These are phyloP conservation scores for Leccinum pseudoinsigne DNA, from an alignment of 1,284 basidiomycete genomes.

Conservation along the genomic window DNA sequence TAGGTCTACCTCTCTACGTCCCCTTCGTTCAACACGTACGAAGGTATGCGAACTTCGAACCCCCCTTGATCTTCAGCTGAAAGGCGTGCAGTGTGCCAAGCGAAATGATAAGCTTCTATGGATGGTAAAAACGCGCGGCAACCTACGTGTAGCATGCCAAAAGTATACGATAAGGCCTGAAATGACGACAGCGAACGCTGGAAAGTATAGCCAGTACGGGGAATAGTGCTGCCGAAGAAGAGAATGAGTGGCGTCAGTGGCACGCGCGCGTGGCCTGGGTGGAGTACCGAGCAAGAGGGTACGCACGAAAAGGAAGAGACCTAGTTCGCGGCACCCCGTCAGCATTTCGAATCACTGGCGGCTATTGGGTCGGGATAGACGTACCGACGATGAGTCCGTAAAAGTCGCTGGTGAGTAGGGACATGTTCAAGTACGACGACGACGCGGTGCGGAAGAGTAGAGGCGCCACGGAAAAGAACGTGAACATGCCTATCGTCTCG, in stretches of 20 bases:
- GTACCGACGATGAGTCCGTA: slow-evolving; percentile 80
- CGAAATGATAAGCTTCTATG: slow-evolving; percentile 3
- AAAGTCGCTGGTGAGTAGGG: slow-evolving; percentile 83
- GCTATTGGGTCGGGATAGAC: slow-evolving; percentile 19
- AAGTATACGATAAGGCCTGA: slow-evolving; percentile 76
- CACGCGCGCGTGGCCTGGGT: background rate
- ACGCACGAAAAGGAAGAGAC: slow-evolving; percentile 66
- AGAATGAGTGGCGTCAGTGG: background rate
- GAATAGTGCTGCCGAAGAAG: slow-evolving; percentile 57
- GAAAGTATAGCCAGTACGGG: slow-evolving; percentile 84
- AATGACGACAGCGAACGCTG: slow-evolving; percentile 68
- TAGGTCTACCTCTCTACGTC: slow-evolving; percentile 17
- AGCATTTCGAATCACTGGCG: background rate
- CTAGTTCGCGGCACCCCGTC: slow-evolving; percentile 30
- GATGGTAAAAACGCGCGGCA: background rate
- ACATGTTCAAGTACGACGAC: slow-evolving; percentile 81
- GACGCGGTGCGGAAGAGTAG: slow-evolving; percentile 80
- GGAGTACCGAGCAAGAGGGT: background rate
- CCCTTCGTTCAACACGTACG: slow-evolving; percentile 9
- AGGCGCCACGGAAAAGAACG: slow-evolving; percentile 82
- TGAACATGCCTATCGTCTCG: slow-evolving; percentile 56
- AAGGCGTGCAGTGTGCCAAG: background rate
- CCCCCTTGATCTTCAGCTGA: slow-evolving; percentile 31
- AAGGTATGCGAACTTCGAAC: slow-evolving; percentile 27
- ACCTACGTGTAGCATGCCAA: slow-evolving; percentile 77